Evolutionary conservation across 257 asterid species (phyloP).

Genomic region (Jasminum sambac): DNA sequence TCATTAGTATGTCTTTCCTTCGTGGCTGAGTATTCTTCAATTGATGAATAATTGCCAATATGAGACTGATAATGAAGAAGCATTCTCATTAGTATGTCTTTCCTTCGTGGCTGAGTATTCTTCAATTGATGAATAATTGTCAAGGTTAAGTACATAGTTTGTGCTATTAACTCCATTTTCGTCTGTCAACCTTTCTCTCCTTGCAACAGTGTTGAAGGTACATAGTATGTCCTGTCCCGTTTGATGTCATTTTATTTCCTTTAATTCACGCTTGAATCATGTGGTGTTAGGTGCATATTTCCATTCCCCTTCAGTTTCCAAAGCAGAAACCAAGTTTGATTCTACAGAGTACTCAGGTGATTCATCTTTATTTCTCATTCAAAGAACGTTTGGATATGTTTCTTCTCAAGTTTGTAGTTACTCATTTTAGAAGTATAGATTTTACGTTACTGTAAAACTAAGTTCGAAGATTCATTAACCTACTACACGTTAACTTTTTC

Average conservation of each 20-base stretch:
- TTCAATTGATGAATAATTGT: not conserved
- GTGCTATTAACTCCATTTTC: not conserved
- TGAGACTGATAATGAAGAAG: not conserved
- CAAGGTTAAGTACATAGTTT: not conserved
- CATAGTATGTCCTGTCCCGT: constrained; percentile 15
- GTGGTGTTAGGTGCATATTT: constrained; percentile 64
- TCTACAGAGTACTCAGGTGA: constrained; percentile 87
- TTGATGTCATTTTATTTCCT: not conserved
- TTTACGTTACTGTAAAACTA: not conserved
- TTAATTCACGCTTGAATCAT: constrained; percentile 7
- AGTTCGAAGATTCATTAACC: not conserved
- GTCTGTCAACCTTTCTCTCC: constrained; percentile 1
- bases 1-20: constrained; percentile 7
- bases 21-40: not conserved
- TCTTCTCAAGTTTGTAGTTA: not conserved
- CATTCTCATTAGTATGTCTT: constrained; percentile 5
- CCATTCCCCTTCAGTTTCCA: constrained; percentile 86
- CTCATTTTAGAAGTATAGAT: not conserved
- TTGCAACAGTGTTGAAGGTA: constrained; percentile 8
- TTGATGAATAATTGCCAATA: not conserved
- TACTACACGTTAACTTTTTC: not conserved
- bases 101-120: constrained; percentile 5
- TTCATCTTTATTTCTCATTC: not conserved
- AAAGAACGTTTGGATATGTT: not conserved
- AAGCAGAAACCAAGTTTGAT: constrained; percentile 70